Evolutionary conservation across 805 yeast species (phyloP).

Genomic region (Maudiozyma serrabonitensis): DNA sequence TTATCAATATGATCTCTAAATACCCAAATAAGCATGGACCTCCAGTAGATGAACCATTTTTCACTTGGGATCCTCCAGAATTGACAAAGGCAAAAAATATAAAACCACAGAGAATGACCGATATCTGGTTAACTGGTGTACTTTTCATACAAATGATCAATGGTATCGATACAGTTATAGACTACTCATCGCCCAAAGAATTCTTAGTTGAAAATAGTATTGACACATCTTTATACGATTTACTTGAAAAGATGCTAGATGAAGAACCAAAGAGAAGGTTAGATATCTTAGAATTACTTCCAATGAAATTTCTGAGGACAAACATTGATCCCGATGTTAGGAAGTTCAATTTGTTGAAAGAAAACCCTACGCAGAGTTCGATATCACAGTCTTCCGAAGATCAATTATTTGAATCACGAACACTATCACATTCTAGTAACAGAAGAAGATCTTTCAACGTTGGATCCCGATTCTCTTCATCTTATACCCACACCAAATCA

Average conservation of each 20-base stretch:
- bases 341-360: constrained; percentile 20
- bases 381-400: constrained; percentile 6
- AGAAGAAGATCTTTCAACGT: constrained; percentile 35
- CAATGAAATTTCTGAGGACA: constrained; percentile 72
- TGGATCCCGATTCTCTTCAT: constrained; percentile 29
- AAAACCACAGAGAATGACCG: constrained; percentile 69
- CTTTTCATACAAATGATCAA: constrained; percentile 55
- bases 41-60: constrained; percentile 14
- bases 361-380: constrained; percentile 1
- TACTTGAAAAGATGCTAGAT: constrained; percentile 57
- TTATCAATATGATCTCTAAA: constrained; percentile 32
- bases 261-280: constrained; percentile 61
- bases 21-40: constrained; percentile 29
- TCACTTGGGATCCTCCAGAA: constrained; percentile 78
- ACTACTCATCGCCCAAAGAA: constrained; percentile 52
- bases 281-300: constrained; percentile 74
- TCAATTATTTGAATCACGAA: constrained; percentile 9
- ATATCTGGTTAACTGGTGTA: constrained; percentile 89
- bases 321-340: constrained; percentile 38
- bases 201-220: constrained; percentile 40
- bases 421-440: constrained; percentile 19
- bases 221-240: constrained; percentile 55
- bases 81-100: constrained; percentile 28
- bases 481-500: constrained; percentile 35
- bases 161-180: constrained; percentile 47